A percentile compares a stretch with the other conserved stretches of the same genome.
Evolutionary conservation across 805 yeast genomes (phyloP).

Genomic region (Dipodascus albidus): DNA sequence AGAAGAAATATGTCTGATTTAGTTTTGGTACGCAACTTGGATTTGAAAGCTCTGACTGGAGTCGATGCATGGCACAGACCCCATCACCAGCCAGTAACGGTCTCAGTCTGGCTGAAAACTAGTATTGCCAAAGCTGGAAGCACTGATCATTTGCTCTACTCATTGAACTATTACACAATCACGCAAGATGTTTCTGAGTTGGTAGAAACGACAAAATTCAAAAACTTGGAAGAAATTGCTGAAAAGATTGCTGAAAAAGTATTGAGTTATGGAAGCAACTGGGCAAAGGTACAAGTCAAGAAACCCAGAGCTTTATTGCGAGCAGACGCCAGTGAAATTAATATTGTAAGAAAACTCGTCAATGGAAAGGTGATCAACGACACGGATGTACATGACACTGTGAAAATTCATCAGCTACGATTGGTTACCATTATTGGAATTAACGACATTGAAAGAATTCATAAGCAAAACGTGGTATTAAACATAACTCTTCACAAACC

Average conservation of each 20-base stretch:
- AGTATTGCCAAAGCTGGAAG: slow-evolving; percentile 64
- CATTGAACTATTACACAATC: slow-evolving; percentile 82
- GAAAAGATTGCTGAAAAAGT: slow-evolving; percentile 35
- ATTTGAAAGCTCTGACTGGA: slow-evolving; percentile 54
- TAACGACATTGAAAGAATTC: slow-evolving; percentile 77
- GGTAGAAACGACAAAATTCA: slow-evolving; percentile 33
- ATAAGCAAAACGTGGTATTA: slow-evolving; percentile 61
- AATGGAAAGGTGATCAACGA: slow-evolving; percentile 7
- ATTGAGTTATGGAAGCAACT: slow-evolving; percentile 35
- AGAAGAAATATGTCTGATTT: slow-evolving; percentile 19
- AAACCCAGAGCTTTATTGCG: slow-evolving; percentile 49
- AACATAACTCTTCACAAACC: slow-evolving; percentile 40
- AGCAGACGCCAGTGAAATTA: slow-evolving; percentile 38
- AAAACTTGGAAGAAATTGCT: slow-evolving; percentile 33
- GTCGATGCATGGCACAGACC: slow-evolving; percentile 65
- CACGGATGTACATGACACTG: slow-evolving; percentile 18
- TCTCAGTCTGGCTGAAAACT: slow-evolving; percentile 51
- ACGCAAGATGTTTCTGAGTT: slow-evolving; percentile 49
- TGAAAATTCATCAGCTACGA: slow-evolving; percentile 39
- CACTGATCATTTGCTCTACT: slow-evolving; percentile 68
- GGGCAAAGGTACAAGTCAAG: slow-evolving; percentile 30
- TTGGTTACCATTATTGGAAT: slow-evolving; percentile 82
- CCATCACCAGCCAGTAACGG: slow-evolving; percentile 50
- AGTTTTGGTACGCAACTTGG: slow-evolving; percentile 44
- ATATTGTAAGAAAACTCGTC: slow-evolving; percentile 26